Conservation (phyloP, 1,284 basidiomycete species). For the Blastosporella zonata region DNA sequence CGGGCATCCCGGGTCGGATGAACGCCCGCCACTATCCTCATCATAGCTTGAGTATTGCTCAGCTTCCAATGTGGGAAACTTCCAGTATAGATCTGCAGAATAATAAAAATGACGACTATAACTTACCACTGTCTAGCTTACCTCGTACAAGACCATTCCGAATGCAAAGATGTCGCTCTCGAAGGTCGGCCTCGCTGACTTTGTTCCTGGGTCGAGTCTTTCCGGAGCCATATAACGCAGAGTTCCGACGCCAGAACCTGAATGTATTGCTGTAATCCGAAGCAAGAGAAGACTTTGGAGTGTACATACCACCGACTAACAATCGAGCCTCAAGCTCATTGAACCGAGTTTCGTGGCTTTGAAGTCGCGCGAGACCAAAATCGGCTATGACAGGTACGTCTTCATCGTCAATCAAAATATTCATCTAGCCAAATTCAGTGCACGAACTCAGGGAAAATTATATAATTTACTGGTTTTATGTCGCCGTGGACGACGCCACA, state of each 20-base stretch:
- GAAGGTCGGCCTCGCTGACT: slow-evolving; percentile 19
- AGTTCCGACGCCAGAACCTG: slow-evolving; percentile 20
- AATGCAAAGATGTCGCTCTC: slow-evolving; percentile 26
- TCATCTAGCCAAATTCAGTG: slow-evolving; percentile 14
- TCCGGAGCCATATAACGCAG: slow-evolving; percentile 28
- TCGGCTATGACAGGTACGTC: slow-evolving; percentile 23
- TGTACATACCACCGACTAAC: not conserved
- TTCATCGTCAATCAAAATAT: slow-evolving; percentile 22
- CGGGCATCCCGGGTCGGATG: slow-evolving; percentile 16
- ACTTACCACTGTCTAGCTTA: not conserved
- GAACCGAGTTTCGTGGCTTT: not conserved
- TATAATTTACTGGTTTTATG: slow-evolving; percentile 23
- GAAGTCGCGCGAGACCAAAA: slow-evolving; percentile 20
- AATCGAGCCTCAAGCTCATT: not conserved
- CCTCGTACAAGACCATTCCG: slow-evolving; percentile 28
- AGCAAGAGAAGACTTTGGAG: not conserved
- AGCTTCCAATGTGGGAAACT: slow-evolving; percentile 19
- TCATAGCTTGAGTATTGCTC: slow-evolving; percentile 16
- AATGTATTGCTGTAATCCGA: not conserved
- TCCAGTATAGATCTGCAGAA: slow-evolving; percentile 19
- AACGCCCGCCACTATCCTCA: slow-evolving; percentile 15
- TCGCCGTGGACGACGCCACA: slow-evolving; percentile 25
- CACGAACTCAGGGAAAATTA: too few species aligned
- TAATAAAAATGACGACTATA: not conserved
- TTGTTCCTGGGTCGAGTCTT: slow-evolving; percentile 18